A percentile compares a stretch with the other conserved stretches of the same genome.
phyloP scores from a whole-genome alignment of 2,329 filamentous ascomycete genomes.

The Alternaria tenuissima region DNA sequence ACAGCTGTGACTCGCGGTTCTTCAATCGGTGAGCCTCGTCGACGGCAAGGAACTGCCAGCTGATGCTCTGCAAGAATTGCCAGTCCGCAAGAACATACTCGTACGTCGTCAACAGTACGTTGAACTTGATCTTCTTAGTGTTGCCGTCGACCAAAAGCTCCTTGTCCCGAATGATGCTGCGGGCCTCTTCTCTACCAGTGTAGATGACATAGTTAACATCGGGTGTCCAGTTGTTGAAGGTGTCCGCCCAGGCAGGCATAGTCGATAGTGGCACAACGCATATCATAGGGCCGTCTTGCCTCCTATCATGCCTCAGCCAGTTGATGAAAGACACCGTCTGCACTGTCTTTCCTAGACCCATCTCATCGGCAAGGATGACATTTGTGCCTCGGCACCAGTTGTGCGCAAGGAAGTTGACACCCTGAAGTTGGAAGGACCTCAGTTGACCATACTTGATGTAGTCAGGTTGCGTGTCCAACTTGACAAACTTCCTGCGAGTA shows the following conservation, averaged over 20 bases:
- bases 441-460: conserved; percentile 88
- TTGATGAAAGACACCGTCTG: conserved; percentile 97
- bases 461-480: conserved; percentile 80
- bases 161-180: conserved; percentile 86
- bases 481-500: conserved; percentile 64
- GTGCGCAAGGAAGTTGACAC: conserved; percentile 92
- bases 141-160: conserved; percentile 89
- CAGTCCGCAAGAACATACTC: conserved; percentile 93
- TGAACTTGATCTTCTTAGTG: conserved; percentile 89
- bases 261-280: conserved; percentile 97
- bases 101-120: conserved; percentile 96
- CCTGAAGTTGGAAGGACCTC: conserved; percentile 90
- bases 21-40: conserved; percentile 97
- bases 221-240: conserved; percentile 94
- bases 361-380: conserved; percentile 97
- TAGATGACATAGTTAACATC: conserved; percentile 98
- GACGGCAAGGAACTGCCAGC: conserved; percentile 96
- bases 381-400: conserved; percentile 96
- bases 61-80: conserved; percentile 84
- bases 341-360: conserved; percentile 98
- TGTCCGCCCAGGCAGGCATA: conserved; percentile 97
- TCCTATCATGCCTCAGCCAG: conserved; percentile 89
- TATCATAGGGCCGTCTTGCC: conserved; percentile 92
- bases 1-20: conserved; percentile 94
- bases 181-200: conserved; percentile 85